A percentile compares a stretch with the other conserved stretches of the same genome.
phyloP scores from a whole-genome alignment of 108 stramenopile species.

The Nitzschia sp. region DNA sequence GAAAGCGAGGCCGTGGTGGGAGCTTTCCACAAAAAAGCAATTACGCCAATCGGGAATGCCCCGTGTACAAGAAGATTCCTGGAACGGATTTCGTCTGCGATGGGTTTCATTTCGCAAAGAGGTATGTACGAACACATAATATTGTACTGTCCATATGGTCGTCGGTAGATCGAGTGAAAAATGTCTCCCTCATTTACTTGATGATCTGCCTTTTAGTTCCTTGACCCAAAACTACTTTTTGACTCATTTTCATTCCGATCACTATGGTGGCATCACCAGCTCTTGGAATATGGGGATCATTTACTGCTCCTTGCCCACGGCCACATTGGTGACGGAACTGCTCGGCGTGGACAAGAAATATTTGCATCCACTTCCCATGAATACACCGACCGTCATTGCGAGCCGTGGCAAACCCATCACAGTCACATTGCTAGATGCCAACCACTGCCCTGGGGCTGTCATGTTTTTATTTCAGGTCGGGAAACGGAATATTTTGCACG shows the following conservation, averaged over 20 bases:
- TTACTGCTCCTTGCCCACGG: constrained; percentile 73
- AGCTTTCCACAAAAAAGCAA: not conserved
- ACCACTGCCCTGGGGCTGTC: constrained; percentile 86
- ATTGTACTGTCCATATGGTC: not conserved
- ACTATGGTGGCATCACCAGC: constrained; percentile 61
- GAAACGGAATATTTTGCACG: constrained; percentile 52
- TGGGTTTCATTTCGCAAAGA: constrained; percentile 62
- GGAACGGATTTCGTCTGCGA: constrained; percentile 86
- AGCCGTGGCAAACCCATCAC: constrained; percentile 60
- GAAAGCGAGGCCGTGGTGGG: constrained; percentile 2
- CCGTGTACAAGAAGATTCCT: constrained; percentile 73
- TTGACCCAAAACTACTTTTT: constrained; percentile 82
- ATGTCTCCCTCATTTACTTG: no score
- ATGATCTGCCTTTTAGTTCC: no score
- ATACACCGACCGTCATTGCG: constrained; percentile 55
- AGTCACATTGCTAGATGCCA: constrained; percentile 74
- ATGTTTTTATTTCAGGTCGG: constrained; percentile 90
- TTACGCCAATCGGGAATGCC: constrained; percentile 39
- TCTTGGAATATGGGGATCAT: constrained; percentile 78
- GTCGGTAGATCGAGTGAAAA: no score
- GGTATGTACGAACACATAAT: constrained; percentile 16
- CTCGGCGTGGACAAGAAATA: constrained; percentile 55
- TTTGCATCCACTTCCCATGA: constrained; percentile 75
- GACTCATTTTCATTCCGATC: constrained; percentile 76
- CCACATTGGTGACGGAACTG: constrained; percentile 53